Base-by-base conservation (phyloP, 2,329 filamentous ascomycete genomes). In the Didymella pomorum region DNA sequence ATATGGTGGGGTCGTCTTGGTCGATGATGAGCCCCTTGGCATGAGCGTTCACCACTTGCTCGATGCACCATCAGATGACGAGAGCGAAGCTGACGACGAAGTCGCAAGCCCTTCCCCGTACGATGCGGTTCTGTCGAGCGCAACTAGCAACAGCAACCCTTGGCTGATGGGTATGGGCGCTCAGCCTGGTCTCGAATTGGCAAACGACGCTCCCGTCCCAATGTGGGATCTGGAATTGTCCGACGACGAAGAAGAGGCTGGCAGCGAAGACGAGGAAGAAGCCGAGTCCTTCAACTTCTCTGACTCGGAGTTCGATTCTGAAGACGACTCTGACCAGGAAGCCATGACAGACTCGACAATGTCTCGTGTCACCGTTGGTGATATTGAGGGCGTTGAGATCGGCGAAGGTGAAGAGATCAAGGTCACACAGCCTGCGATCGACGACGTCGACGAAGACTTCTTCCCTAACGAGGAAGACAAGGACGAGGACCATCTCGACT, bases 41-140 rank as follows among this genome's bases (percentile, higher is more conserved):
- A 95, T 98, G 91, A 97, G 92, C 21, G 94, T 98, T 0, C 94
- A 98, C 71, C 94, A 98, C 76, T 94, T 98, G 87, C 86, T 98
- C 2, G 94, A 97, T 68, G 79, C 80, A 12, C 80, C 85, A 11
- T 85, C 84, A 57, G 76, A 80, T 43, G 83, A 84, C 42, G 83
- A 85, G 35, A 79, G 76, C 4, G 79, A 81, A 4, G 73, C 71
- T 26, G 76, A 75, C 14, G 79, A 79, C 10, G 75, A 77, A 16
- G 72, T 76, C 42, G 58, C 56, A 16, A 65, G 67, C 48, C 66
- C 67, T 8, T 61, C 64, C 42, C 65, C 67, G 28, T 70, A 69
- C 35, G 67, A 76, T 16, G 60, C 68, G 16, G 61, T 71, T 18
- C 75, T 83, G 7, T 84, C 83, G 3, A 79, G 80, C 46, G 81